A percentile compares a stretch with the other conserved stretches of the same genome.
Conservation (phyloP, 2,329 filamentous ascomycete species). For the Phoma sp. region DNA sequence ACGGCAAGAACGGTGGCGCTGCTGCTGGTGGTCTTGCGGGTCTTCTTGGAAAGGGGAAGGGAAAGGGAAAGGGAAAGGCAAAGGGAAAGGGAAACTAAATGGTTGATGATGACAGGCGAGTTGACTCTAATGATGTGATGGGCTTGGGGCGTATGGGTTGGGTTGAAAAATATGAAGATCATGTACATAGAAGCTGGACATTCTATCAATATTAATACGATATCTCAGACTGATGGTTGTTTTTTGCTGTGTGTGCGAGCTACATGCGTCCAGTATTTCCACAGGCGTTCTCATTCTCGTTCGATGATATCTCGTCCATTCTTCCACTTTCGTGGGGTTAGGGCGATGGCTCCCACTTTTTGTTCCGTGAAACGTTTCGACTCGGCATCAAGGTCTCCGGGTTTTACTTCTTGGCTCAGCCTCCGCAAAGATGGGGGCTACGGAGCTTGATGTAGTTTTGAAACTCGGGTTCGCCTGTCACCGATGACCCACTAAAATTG, state of each 20-base stretch:
- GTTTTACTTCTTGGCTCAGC: too few species aligned
- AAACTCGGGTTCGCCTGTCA: too few species aligned
- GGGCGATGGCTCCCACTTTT: background rate
- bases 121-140: background rate
- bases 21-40: constrained; percentile 19
- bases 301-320: background rate
- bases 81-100: constrained; percentile 22
- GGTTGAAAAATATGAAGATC: background rate
- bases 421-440: too few species aligned
- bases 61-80: too few species aligned
- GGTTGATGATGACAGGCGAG: background rate
- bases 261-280: background rate
- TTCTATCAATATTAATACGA: constrained; percentile 14
- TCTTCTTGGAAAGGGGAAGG: too few species aligned
- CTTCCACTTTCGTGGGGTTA: background rate
- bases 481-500: too few species aligned
- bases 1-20: constrained; percentile 4
- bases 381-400: too few species aligned
- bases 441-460: too few species aligned
- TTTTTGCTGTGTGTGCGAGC: background rate
- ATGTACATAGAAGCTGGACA: constrained; percentile 20
- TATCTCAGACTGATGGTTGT: background rate
- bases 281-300: background rate
- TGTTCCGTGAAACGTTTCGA: background rate
- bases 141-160: background rate